Conservation (phyloP, 192 early-diverging fungal species). For the Phlyctochytrium bullatum region DNA sequence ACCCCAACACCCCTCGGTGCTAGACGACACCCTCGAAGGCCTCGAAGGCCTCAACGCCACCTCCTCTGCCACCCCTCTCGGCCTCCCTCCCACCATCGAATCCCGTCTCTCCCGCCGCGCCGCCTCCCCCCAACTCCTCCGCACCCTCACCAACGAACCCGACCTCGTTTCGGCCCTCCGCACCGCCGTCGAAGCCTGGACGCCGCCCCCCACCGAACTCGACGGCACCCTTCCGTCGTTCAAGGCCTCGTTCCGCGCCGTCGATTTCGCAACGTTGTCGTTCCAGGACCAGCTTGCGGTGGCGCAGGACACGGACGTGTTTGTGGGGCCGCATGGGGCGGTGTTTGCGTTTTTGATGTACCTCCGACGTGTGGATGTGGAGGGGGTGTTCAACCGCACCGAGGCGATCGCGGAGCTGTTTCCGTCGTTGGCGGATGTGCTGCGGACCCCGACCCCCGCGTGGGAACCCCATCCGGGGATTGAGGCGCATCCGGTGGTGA, state of each 20-base stretch:
- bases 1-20: neutral
- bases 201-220: neutral
- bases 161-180: neutral
- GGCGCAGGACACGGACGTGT: conserved; percentile 22
- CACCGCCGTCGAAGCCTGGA: neutral
- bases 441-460: too few species aligned
- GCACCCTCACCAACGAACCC: neutral
- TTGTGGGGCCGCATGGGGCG: conserved; percentile 26
- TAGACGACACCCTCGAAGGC: neutral
- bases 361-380: conserved; percentile 4
- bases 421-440: too few species aligned
- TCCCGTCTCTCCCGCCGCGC: neutral
- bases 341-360: conserved; percentile 18
- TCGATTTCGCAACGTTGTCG: conserved; percentile 21
- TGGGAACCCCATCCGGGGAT: neutral
- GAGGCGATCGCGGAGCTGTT: too few species aligned
- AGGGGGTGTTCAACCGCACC: conserved; percentile 15
- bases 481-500: too few species aligned
- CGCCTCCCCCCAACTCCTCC: neutral
- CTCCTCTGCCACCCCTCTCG: neutral
- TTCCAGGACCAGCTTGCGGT: conserved; percentile 21
- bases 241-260: conserved; percentile 11
- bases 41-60: neutral
- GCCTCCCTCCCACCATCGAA: neutral
- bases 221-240: neutral